A percentile compares a stretch with the other conserved stretches of the same genome.
phyloP scores from a whole-genome alignment of 768 basidiomycete genomes.

The Pholiota microspora region DNA sequence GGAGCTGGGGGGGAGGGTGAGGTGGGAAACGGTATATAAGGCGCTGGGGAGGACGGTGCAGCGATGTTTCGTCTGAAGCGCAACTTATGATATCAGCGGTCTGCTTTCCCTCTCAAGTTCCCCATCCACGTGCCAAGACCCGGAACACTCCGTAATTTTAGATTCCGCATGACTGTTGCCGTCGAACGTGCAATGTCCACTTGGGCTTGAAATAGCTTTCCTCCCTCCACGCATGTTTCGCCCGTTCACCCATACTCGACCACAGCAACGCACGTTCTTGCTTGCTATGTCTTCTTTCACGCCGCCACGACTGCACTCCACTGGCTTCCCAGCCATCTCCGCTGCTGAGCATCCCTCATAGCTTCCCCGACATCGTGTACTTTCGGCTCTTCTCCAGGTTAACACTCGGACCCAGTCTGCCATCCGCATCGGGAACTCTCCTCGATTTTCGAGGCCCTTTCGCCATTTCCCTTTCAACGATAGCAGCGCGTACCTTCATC shows the following conservation, averaged over 20 bases:
- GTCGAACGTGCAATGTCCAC: slow-evolving; percentile 23
- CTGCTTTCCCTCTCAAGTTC: slow-evolving; percentile 7
- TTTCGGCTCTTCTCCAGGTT: background rate
- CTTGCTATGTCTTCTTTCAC: background rate
- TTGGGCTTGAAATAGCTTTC: background rate
- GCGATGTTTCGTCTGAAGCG: slow-evolving; percentile 8
- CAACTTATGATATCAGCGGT: slow-evolving; percentile 25
- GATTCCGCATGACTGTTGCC: slow-evolving; percentile 10
- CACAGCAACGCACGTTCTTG: slow-evolving; percentile 1
- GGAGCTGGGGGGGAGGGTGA: background rate
- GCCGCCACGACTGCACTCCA: background rate
- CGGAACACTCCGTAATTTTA: slow-evolving; percentile 28
- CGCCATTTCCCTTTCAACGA: background rate
- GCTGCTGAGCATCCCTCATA: background rate
- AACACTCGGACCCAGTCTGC: background rate
- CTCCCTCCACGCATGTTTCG: slow-evolving; percentile 3
- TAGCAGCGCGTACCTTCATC: slow-evolving; percentile 3
- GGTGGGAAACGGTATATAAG: slow-evolving; percentile 1
- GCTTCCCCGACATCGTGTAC: background rate
- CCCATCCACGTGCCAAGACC: slow-evolving; percentile 31
- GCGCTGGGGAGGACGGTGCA: background rate
- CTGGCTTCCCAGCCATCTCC: background rate
- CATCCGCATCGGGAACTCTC: background rate
- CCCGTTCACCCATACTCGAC: background rate
- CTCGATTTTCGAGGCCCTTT: background rate